A percentile compares a stretch with the other conserved stretches of the same genome.
Evolutionary conservation across 257 asterid species (phyloP).

Genomic region (Penstemon barbatus): DNA sequence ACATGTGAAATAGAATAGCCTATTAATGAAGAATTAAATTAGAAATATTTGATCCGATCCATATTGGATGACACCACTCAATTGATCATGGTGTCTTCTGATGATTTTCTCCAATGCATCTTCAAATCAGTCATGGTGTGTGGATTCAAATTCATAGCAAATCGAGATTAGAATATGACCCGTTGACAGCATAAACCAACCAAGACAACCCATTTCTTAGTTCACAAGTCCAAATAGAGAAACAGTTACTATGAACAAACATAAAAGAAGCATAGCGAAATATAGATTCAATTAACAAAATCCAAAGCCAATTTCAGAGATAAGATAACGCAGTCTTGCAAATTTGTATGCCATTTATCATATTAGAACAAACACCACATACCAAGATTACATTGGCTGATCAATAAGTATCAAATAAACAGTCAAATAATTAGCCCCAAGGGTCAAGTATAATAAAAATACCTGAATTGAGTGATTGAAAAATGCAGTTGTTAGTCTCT

Average conservation of each 20-base stretch:
- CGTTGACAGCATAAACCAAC: neutral
- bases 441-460: conserved; percentile 2
- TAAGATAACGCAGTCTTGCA: no score
- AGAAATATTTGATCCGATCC: no score
- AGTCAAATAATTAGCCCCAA: conserved; percentile 9
- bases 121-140: no score
- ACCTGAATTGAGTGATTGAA: conserved; percentile 93
- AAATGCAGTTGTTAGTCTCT: conserved; percentile 58
- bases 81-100: no score
- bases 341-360: no score
- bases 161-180: neutral
- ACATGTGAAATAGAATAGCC: no score
- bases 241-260: neutral
- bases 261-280: neutral
- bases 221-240: neutral
- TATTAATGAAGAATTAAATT: no score
- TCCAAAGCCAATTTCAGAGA: neutral
- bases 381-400: no score
- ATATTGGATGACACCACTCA: no score
- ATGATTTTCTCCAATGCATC: no score
- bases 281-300: neutral
- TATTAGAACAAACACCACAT: no score
- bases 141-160: neutral
- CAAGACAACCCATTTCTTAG: neutral
- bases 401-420: conserved; percentile 11